Base-by-base conservation (phyloP, 2,329 filamentous ascomycete species). In the Aspergillus intermedius region DNA sequence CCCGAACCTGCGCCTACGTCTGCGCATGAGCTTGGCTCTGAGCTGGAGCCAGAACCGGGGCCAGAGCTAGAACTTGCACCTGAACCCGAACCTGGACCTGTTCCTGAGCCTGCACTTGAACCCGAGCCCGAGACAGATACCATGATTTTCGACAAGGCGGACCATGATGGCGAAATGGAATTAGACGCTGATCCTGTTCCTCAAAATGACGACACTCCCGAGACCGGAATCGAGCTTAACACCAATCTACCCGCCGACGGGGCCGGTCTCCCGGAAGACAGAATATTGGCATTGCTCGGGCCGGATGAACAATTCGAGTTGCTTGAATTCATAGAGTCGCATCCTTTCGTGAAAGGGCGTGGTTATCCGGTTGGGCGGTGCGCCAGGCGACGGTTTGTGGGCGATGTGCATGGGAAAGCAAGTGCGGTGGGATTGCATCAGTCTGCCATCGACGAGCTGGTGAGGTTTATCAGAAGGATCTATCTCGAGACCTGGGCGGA, bases 381-480 rank as follows among this genome's bases (percentile, higher is more conserved):
- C n/a, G 52, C 46, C 13, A 50, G 60, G 15, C 45, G 45, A 5
- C 48, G 42, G 5, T 66, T 64, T 12, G 43, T 51, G 5, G 15
- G 15, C 0, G 53, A 62, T 15, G n/a, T 66, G 4, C 50, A 51
- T 7, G 32, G 34, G 1, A 43, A 57, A 37, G 59, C 60, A 7
- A 6, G 17, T 2, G 34, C 46, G 1, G 37, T 45, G 15, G 60
- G 60, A 4, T 54, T 63, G 44, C 25, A 56, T 21, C 37, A 51
- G 15, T 21, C n/a, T 2, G 32, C 37, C 2, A 34, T 58, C 3
- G 45, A 49, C 34, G 25, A 44, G 9, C 48, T 66, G 17, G 42
- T 60, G 1, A 48, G 47, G 13, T 57, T 60, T 34, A 53, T 63
- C n/a, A 59, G 55, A 40, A 53, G 44, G 21, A 50, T 47, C 2